Evolutionary conservation across 2,329 filamentous ascomycete species (phyloP), one percentile per base, ranked within the genome.

Genomic region (Falciphora oryzae): DNA sequence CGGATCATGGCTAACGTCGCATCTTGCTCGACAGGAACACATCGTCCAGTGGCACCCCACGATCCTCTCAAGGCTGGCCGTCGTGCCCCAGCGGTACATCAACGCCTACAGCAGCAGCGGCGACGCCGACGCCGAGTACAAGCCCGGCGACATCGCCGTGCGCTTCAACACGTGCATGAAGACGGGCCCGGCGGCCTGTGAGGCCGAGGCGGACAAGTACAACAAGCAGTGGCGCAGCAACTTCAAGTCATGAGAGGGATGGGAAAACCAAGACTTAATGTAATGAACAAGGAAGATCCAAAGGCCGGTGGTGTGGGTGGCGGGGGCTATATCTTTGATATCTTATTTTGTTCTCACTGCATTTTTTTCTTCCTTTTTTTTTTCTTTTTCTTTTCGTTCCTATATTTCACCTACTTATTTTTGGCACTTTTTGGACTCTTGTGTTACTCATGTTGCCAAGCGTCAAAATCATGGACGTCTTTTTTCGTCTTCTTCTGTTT

Each of bases 1-100:
- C n/a, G n/a, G n/a, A n/a, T n/a, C n/a, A n/a, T n/a, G 44, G 18
- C 61, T 62, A 57, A 62, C 32, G 32, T 57, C 7, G 25, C 29
- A 50, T 63, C 31, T 18, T 14, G 28, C 14, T 61, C 57, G 38
- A 16, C 67, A 93, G 90, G 91, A 94, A 77, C 91, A 95, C 73
- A 90, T 94, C 69, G 87, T 92, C 44, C 94, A 97, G 81, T 99
- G 95, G 96, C 95, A 99, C 74, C 93, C 94, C 32, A 99, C 95
- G 0, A 89, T 99, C 59, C 85, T 99, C 14, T 92, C 94, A 53
- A 95, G 93, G 73, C 80, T 98, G 67, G 93, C 91, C 1, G 82
- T 99, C 28, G 83, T 99, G n/a, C 93, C 94, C 2, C 95, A 99
- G 76, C 85, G 89, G 63, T 81, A 84, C 44, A 79, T 99, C 74